Conservation (phyloP, 805 yeast genomes). For the Saccharomyces kudriavzevii region DNA sequence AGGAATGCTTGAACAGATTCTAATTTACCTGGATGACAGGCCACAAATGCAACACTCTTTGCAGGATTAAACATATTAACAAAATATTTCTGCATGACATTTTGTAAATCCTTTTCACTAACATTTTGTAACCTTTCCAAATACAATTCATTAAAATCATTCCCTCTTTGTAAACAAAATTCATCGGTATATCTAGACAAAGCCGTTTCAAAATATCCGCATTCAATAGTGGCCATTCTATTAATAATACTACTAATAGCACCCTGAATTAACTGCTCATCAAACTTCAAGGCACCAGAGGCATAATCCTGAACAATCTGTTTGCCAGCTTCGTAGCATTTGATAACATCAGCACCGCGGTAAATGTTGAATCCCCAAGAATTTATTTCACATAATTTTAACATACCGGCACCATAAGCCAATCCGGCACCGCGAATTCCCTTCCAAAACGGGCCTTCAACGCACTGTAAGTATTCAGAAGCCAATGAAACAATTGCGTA, state of each 20-base stretch:
- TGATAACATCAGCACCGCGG: constrained; percentile 75
- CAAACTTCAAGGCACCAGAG: constrained; percentile 46
- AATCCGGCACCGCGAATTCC: constrained; percentile 91
- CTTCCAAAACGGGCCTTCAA: constrained; percentile 96
- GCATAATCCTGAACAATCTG: constrained; percentile 56
- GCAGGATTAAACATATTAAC: constrained; percentile 53
- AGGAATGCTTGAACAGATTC: constrained; percentile 43
- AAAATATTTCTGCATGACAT: constrained; percentile 49
- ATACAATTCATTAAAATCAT: constrained; percentile 47
- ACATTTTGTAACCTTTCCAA: constrained; percentile 46
- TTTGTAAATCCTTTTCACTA: constrained; percentile 35
- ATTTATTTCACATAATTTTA: constrained; percentile 56
- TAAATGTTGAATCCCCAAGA: constrained; percentile 59
- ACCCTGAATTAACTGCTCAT: constrained; percentile 53
- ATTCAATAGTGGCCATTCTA: constrained; percentile 57
- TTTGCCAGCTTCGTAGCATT: constrained; percentile 53
- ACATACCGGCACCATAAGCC: constrained; percentile 78
- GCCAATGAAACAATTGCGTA: constrained; percentile 64
- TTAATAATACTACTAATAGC: constrained; percentile 72
- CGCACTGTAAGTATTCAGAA: constrained; percentile 68
- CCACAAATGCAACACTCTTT: constrained; percentile 53
- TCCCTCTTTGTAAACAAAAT: constrained; percentile 62
- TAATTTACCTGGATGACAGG: constrained; percentile 63
- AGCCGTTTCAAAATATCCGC: constrained; percentile 61
- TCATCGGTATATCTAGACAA: constrained; percentile 56